phyloP scores from a whole-genome alignment of 331 rosid genomes.

The Acacia concinna region DNA sequence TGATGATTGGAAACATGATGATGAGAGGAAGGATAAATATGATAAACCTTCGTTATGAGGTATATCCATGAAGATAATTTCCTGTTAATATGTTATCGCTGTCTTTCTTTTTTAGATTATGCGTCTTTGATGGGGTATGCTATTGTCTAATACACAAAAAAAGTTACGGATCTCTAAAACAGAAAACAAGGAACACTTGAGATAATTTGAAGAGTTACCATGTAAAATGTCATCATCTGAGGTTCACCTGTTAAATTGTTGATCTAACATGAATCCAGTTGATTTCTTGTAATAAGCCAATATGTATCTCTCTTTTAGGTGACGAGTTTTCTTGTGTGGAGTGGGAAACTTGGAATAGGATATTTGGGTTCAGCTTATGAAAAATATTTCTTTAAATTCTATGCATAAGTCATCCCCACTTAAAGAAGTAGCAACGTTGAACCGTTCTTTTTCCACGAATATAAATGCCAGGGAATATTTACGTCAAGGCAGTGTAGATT shows the following conservation, averaged over 20 bases:
- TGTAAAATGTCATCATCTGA: background rate
- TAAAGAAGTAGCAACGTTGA: background rate
- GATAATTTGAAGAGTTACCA: constrained; percentile 12
- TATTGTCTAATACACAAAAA: constrained; percentile 14
- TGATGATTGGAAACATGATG: constrained; percentile 78
- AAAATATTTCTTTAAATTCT: background rate
- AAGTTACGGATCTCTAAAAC: constrained; percentile 6
- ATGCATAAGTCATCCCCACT: background rate
- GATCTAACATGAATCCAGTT: background rate
- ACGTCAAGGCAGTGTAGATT: background rate
- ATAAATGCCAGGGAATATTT: background rate
- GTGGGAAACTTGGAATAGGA: background rate
- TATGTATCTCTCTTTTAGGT: background rate
- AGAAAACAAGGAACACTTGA: background rate
- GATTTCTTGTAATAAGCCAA: background rate
- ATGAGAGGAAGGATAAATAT: constrained; percentile 68
- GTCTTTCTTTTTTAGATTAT: constrained; percentile 16
- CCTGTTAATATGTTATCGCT: background rate
- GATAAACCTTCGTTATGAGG: constrained; percentile 77
- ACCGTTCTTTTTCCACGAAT: background rate
- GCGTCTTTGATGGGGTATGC: constrained; percentile 22
- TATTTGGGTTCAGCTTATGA: background rate
- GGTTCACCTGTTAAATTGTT: background rate
- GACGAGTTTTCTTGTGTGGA: background rate
- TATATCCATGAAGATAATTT: constrained; percentile 30